Evolutionary conservation across 371 early-diverging fungal species (phyloP).

Genomic region (Rhizopus arrhizus): DNA sequence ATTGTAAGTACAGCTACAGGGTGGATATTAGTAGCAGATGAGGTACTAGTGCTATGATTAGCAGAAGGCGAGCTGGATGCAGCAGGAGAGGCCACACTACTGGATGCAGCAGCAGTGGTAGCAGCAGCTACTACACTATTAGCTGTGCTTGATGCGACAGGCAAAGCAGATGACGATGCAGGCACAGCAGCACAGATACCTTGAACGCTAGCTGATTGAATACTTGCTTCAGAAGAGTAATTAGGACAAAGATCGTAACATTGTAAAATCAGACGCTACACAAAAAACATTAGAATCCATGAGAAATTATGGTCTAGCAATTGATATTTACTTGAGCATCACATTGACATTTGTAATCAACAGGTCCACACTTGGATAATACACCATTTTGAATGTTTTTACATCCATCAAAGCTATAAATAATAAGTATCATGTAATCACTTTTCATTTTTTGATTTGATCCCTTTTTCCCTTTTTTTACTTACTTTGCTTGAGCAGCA

Average conservation of each 20-base stretch:
- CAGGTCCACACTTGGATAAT: constrained; percentile 26
- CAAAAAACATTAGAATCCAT: neutral
- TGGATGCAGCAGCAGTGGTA: constrained; percentile 7
- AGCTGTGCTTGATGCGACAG: neutral
- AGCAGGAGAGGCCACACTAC: constrained; percentile 8
- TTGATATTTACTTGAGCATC: constrained; percentile 24
- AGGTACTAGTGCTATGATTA: neutral
- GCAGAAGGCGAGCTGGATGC: constrained; percentile 11
- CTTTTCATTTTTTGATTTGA: neutral
- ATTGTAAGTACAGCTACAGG: neutral
- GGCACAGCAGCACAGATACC: constrained; percentile 36
- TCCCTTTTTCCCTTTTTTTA: neutral
- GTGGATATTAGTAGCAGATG: neutral
- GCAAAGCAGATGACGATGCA: constrained; percentile 11
- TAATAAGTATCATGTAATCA: neutral
- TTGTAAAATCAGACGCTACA: constrained; percentile 30
- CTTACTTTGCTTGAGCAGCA: constrained; percentile 41
- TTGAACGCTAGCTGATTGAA: constrained; percentile 28
- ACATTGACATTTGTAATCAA: constrained; percentile 38
- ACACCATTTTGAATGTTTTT: constrained; percentile 26
- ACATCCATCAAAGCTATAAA: constrained; percentile 34
- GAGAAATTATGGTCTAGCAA: neutral
- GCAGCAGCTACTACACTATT: neutral
- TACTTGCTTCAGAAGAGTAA: constrained; percentile 26
- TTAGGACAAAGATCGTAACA: constrained; percentile 39